Conservation (phyloP, 169 alveolate genomes). For the Cryptosporidium muris region DNA sequence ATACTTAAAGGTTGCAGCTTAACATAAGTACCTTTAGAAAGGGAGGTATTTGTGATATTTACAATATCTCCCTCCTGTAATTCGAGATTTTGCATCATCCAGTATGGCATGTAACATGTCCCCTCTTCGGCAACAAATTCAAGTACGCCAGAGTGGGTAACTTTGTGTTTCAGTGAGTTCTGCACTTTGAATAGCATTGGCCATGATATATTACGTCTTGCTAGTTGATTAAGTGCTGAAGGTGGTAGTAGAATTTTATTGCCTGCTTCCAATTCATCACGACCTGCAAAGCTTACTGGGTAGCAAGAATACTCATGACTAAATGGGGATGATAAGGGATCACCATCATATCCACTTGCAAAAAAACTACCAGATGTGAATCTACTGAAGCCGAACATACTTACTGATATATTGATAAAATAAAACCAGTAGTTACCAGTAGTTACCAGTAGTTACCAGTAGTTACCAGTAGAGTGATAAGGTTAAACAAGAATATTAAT, state of each 20-base stretch:
- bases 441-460: neutral
- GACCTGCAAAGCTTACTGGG: slow-evolving; percentile 85
- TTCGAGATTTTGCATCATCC: slow-evolving; percentile 92
- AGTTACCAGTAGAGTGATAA: too few species aligned
- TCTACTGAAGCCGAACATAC: slow-evolving; percentile 61
- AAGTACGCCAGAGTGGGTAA: slow-evolving; percentile 92
- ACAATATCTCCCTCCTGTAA: slow-evolving; percentile 89
- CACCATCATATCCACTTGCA: slow-evolving; percentile 47
- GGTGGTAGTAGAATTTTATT: slow-evolving; percentile 85
- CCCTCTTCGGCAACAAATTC: slow-evolving; percentile 95
- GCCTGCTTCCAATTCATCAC: slow-evolving; percentile 85
- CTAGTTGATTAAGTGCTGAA: slow-evolving; percentile 83
- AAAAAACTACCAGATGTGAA: slow-evolving; percentile 61
- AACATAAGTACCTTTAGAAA: slow-evolving; percentile 89
- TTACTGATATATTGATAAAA: neutral
- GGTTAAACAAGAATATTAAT: too few species aligned
- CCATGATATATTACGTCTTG: slow-evolving; percentile 86
- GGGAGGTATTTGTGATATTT: slow-evolving; percentile 84
- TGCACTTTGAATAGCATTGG: slow-evolving; percentile 86
- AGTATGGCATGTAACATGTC: slow-evolving; percentile 90
- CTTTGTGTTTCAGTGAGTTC: slow-evolving; percentile 77
- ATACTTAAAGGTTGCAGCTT: slow-evolving; percentile 89
- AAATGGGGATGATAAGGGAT: slow-evolving; percentile 28
- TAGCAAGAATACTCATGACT: slow-evolving; percentile 80
- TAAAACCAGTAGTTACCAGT: too few species aligned